A percentile compares a stretch with the other conserved stretches of the same genome.
phyloP scores from a whole-genome alignment of 345 rosid genomes.

The Lenwebbia sp. region DNA sequence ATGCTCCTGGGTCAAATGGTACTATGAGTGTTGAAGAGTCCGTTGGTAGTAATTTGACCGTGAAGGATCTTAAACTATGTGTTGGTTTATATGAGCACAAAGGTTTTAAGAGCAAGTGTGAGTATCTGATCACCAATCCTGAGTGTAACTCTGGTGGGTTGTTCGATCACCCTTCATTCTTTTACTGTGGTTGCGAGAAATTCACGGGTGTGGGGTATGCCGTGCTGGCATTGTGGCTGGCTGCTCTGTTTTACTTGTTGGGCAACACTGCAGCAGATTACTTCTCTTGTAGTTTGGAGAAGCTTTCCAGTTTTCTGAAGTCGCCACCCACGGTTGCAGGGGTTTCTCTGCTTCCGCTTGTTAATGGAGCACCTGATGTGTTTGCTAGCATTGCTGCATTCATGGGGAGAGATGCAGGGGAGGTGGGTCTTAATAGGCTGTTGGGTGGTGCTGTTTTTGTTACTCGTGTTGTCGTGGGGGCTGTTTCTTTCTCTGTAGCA shows the following conservation, averaged over 20 bases:
- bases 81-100: conserved; percentile 23
- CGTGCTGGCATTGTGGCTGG: conserved; percentile 55
- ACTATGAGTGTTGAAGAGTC: background rate
- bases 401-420: conserved; percentile 64
- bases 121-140: conserved; percentile 45
- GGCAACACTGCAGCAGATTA: conserved; percentile 87
- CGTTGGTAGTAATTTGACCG: conserved; percentile 8
- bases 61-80: conserved; percentile 17
- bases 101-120: conserved; percentile 38
- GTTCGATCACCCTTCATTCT: conserved; percentile 60
- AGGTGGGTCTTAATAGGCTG: conserved; percentile 83
- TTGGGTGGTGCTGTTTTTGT: conserved; percentile 88
- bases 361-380: conserved; percentile 91
- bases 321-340: conserved; percentile 83
- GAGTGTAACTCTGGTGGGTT: conserved; percentile 61
- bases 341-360: conserved; percentile 81
- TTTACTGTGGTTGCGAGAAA: conserved; percentile 55
- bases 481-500: conserved; percentile 56
- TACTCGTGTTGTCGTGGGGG: conserved; percentile 77
- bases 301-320: conserved; percentile 59
- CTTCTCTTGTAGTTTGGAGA: conserved; percentile 79
- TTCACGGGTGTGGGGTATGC: conserved; percentile 30
- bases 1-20: background rate
- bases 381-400: conserved; percentile 92
- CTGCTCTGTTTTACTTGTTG: conserved; percentile 65